phyloP scores from a whole-genome alignment of 345 rosid species.

The Eucalyptus erythrocorys region DNA sequence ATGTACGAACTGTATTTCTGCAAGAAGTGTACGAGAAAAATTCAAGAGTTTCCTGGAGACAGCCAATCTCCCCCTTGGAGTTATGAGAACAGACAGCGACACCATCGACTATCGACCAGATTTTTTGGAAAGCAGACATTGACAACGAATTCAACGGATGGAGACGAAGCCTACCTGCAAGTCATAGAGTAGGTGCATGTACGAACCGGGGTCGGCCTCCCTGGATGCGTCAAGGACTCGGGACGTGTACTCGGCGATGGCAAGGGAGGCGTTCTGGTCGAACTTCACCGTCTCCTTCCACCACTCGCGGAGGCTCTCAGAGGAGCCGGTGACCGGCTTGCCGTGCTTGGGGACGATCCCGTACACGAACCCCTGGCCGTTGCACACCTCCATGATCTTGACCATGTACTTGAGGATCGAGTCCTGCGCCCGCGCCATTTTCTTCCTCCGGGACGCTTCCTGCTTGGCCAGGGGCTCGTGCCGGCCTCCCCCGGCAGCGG shows the following conservation, averaged over 20 bases:
- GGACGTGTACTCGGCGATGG: conserved; percentile 20
- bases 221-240: neutral
- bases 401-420: conserved; percentile 60
- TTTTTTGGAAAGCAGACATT: neutral
- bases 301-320: conserved; percentile 55
- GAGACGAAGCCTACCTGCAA: conserved; percentile 20
- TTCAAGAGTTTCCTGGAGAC: neutral
- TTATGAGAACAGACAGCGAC: neutral
- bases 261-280: conserved; percentile 32
- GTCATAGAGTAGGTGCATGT: conserved; percentile 37
- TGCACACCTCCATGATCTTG: conserved; percentile 71
- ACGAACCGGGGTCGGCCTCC: conserved; percentile 9
- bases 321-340: conserved; percentile 61
- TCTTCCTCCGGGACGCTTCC: conserved; percentile 35
- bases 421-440: conserved; percentile 52
- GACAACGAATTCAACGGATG: neutral
- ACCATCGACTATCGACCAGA: neutral
- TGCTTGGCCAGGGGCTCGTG: neutral
- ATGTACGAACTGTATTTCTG: conserved; percentile 7
- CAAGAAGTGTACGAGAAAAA: neutral
- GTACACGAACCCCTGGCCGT: conserved; percentile 52
- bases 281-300: conserved; percentile 60
- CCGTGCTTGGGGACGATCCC: conserved; percentile 68
- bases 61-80: neutral
- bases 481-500: neutral